These are phyloP conservation scores for Trypanosoma mega DNA, from an alignment of 208 protist species.

Conservation along the genomic window DNA sequence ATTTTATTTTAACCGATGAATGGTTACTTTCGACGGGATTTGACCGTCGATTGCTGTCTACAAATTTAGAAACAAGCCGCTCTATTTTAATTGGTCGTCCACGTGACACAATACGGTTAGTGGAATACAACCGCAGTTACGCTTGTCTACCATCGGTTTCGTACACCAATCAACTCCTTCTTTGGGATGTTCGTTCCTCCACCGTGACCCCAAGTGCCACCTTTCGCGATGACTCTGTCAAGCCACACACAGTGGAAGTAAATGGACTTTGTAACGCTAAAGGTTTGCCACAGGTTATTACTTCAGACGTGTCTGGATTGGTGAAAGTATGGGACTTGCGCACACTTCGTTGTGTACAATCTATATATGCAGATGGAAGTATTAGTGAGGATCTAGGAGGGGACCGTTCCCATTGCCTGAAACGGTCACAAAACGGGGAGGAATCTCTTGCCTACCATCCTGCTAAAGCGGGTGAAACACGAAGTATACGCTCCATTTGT, in stretches of 20 bases:
- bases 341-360: constrained; percentile 72
- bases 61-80: constrained; percentile 38
- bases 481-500: constrained; percentile 29
- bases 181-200: constrained; percentile 58
- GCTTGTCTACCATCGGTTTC: constrained; percentile 18
- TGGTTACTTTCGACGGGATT: constrained; percentile 60
- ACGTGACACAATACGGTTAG: constrained; percentile 24
- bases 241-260: constrained; percentile 35
- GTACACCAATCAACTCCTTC: constrained; percentile 43
- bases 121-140: constrained; percentile 33
- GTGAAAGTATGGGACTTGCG: constrained; percentile 88
- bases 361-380: constrained; percentile 38
- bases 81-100: constrained; percentile 27
- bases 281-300: constrained; percentile 66
- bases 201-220: constrained; percentile 31
- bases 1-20: constrained; percentile 55
- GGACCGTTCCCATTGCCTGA: constrained; percentile 22
- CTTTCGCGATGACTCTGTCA: constrained; percentile 27
- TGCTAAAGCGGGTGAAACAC: constrained; percentile 5
- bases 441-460: background rate
- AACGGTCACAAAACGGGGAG: background rate
- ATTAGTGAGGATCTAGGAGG: constrained; percentile 21
- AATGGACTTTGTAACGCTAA: constrained; percentile 54
- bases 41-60: constrained; percentile 51
- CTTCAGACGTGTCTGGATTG: constrained; percentile 55